Base-by-base conservation (phyloP, 2,329 filamentous ascomycete species). In the Apiospora saccharicola region DNA sequence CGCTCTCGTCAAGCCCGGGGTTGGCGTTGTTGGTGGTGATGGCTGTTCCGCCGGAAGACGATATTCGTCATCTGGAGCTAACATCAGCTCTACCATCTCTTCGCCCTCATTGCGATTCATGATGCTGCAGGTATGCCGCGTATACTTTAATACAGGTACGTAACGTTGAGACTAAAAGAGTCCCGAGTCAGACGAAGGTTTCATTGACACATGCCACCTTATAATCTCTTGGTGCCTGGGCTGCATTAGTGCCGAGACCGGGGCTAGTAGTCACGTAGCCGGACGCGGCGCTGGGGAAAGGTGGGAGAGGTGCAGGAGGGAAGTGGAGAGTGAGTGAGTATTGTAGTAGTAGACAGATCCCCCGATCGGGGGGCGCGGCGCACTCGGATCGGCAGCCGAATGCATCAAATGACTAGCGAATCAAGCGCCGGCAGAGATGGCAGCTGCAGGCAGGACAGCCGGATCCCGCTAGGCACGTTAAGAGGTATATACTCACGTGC, bases 1-100 rank as follows among this genome's bases (percentile, higher is more conserved):
- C 7, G 79, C 74, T 74, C 76, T 78, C 19, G 77, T 81, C 73
- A 83, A 79, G 19, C 75, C 72, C 14, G 73, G 41, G 30, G 34
- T 67, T 41, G 37, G 37, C 37, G 37, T 41, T 12, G 26, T n/a
- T 49, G 34, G 53, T 64, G 19, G 22, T 53, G 34, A 64, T 57
- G 14, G 16, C 24, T 14, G 57, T 64, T 41, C 16, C 30, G 19
- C 30, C 30, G 53, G 51, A 57, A 4, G 26, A 57, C 26, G 51
- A 3, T 7, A 14, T 30, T 16, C 53, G 30, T 16, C 53, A 16
- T 61, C 53, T 61, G 12, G 30, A 30, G 26, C 53, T 4, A 8
- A 19, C 53, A 22, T n/a, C 53, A 61, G 19, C 57, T 64, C 57
- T 22, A n/a, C 22, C 57, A 24, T 41, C 34, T 41, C 57, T 64